Percentiles rank a stretch among this genome's conserved stretches.
Evolutionary conservation across 768 basidiomycete species (phyloP).

Genomic region (Hericium erinaceus): DNA sequence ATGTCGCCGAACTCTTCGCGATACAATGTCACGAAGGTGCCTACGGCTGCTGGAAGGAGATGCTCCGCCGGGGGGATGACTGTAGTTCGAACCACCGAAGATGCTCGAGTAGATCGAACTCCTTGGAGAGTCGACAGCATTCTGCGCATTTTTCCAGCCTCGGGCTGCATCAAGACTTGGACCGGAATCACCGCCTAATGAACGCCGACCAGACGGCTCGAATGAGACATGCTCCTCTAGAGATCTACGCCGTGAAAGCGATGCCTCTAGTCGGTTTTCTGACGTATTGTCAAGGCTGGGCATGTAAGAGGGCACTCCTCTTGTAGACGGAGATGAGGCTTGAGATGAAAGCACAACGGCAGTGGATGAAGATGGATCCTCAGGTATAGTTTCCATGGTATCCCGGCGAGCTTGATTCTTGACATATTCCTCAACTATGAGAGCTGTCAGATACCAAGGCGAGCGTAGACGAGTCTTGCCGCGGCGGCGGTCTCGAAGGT

Average conservation of each 20-base stretch:
- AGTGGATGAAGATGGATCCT: constrained; percentile 20
- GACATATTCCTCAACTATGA: constrained; percentile 59
- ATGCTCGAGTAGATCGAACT: constrained; percentile 29
- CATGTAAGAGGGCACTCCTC: constrained; percentile 7
- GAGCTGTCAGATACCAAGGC: constrained; percentile 58
- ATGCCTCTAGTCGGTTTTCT: constrained; percentile 7
- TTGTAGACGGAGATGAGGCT: neutral
- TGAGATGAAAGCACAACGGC: neutral
- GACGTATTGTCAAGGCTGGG: constrained; percentile 10
- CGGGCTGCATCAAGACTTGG: constrained; percentile 30
- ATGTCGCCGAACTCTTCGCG: constrained; percentile 22
- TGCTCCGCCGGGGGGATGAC: constrained; percentile 17
- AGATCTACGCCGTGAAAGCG: constrained; percentile 22
- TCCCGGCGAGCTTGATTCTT: constrained; percentile 30
- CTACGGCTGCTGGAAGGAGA: constrained; percentile 38
- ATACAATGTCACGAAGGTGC: constrained; percentile 27
- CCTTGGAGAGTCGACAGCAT: constrained; percentile 18
- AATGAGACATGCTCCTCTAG: constrained; percentile 47
- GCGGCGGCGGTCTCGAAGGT: constrained; percentile 41
- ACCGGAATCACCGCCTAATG: constrained; percentile 35
- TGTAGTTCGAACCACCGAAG: constrained; percentile 25
- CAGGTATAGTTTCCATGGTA: constrained; percentile 36
- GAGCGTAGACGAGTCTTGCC: constrained; percentile 27
- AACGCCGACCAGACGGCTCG: constrained; percentile 46
- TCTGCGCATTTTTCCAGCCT: constrained; percentile 13